Conservation (phyloP, 1,284 basidiomycete species). For the Clitocybe nebularis region DNA sequence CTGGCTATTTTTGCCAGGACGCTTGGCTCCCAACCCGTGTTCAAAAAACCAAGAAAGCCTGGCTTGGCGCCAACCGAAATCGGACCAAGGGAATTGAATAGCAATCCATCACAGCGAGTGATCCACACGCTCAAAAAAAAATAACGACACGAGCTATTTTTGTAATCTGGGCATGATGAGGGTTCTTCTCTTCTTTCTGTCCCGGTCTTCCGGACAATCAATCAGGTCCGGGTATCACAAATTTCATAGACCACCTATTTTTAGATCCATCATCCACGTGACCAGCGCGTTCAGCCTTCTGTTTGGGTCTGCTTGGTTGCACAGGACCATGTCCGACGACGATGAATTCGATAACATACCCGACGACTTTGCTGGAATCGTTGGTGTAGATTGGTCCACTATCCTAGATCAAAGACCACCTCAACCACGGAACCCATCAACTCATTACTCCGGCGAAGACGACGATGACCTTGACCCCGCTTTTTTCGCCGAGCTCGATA, state of each 20-base stretch:
- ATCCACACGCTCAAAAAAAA: conserved; percentile 8
- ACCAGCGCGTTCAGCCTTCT: neutral
- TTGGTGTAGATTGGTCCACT: conserved; percentile 36
- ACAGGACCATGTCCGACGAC: conserved; percentile 32
- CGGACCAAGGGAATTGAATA: conserved; percentile 11
- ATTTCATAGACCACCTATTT: neutral
- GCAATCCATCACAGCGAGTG: conserved; percentile 12
- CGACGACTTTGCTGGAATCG: conserved; percentile 41
- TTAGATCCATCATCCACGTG: conserved; percentile 5
- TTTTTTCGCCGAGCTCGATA: conserved; percentile 37
- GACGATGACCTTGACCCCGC: conserved; percentile 27
- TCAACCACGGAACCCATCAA: conserved; percentile 12
- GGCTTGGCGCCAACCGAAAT: conserved; percentile 14
- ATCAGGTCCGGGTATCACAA: neutral
- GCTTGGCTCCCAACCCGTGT: conserved; percentile 19
- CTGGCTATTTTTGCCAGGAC: conserved; percentile 12
- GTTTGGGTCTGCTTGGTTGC: conserved; percentile 3
- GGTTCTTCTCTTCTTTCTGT: conserved; percentile 1
- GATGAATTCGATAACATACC: conserved; percentile 36
- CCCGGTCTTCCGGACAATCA: conserved; percentile 1
- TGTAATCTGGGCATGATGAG: conserved; percentile 14
- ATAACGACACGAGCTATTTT: conserved; percentile 16
- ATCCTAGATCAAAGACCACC: conserved; percentile 20
- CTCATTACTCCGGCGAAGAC: conserved; percentile 30
- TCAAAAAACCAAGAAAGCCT: conserved; percentile 3